Conservation (phyloP, 176 grass and related monocot species). For the Avena atlantica region DNA sequence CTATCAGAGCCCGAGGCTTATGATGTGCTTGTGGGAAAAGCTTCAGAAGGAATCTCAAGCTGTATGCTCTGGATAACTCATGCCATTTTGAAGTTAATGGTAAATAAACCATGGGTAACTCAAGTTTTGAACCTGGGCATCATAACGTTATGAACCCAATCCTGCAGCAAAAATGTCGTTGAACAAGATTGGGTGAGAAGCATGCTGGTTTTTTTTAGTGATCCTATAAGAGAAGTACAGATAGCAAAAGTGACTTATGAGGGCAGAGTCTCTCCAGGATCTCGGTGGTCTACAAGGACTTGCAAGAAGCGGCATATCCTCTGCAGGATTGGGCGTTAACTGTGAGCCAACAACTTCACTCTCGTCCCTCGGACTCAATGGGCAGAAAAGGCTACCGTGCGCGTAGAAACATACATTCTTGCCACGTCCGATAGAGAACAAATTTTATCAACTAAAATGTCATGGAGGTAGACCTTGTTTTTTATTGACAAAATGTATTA, state of each 20-base stretch:
- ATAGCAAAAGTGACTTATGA: slow-evolving; percentile 27
- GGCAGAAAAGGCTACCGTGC: not conserved
- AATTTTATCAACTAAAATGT: not conserved
- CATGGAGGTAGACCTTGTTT: not conserved
- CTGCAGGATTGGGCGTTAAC: not conserved
- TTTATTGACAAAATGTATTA: too few species aligned
- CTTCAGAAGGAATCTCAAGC: slow-evolving; percentile 70
- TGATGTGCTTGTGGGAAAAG: slow-evolving; percentile 90
- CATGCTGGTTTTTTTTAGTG: not conserved
- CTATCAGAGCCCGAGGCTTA: slow-evolving; percentile 84
- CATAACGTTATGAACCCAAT: not conserved
- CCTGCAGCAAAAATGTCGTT: not conserved
- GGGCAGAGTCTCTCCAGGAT: not conserved
- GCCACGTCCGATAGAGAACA: not conserved
- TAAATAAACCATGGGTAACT: not conserved
- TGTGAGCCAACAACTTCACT: slow-evolving; percentile 33
- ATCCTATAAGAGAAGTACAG: not conserved
- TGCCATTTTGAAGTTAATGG: not conserved
- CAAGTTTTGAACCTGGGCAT: not conserved
- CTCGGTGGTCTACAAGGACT: slow-evolving; percentile 18
- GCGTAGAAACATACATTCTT: not conserved
- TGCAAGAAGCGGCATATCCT: slow-evolving; percentile 4
- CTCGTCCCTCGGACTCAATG: not conserved
- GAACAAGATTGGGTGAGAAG: not conserved
- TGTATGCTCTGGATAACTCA: slow-evolving; percentile 70